Conservation (phyloP, 139 green algal species). For the Chlamydomonas schloesseri region DNA sequence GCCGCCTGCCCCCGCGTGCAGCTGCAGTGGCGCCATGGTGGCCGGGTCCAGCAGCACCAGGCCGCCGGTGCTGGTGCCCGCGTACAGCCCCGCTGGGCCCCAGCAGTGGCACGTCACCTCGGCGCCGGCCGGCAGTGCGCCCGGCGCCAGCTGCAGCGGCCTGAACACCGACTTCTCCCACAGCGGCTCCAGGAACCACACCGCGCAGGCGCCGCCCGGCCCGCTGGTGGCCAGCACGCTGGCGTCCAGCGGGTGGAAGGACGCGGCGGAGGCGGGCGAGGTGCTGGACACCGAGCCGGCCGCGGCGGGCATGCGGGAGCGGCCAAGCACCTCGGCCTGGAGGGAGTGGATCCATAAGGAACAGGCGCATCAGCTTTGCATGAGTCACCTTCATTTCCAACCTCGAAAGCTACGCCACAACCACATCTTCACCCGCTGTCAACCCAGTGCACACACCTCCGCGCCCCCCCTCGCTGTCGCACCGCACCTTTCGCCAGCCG, state of each 20-base stretch:
- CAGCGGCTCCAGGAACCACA: slow-evolving; percentile 49
- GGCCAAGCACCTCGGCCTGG: slow-evolving; percentile 30
- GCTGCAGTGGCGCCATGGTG: slow-evolving; percentile 19
- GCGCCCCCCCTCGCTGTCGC: too few species aligned
- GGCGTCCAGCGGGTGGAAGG: slow-evolving; percentile 51
- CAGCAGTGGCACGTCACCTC: slow-evolving; percentile 38
- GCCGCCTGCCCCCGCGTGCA: neutral
- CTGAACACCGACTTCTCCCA: slow-evolving; percentile 46
- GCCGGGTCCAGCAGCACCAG: slow-evolving; percentile 39
- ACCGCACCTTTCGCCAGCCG: slow-evolving; percentile 48
- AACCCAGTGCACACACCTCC: too few species aligned
- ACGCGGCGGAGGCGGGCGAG: slow-evolving; percentile 18
- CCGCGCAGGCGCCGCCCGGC: neutral
- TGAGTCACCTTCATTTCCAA: too few species aligned
- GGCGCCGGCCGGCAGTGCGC: neutral
- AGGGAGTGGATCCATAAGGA: too few species aligned
- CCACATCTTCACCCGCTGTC: too few species aligned
- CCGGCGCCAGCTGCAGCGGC: neutral
- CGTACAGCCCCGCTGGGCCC: slow-evolving; percentile 42
- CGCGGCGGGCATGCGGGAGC: slow-evolving; percentile 1
- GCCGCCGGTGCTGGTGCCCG: slow-evolving; percentile 33
- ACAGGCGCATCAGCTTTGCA: too few species aligned
- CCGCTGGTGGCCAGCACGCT: slow-evolving; percentile 40
- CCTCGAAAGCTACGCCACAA: too few species aligned
- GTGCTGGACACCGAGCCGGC: too few species aligned